These are phyloP conservation scores for Boeremia lycopersici DNA, from an alignment of 2,329 filamentous ascomycete species.

Conservation along the genomic window DNA sequence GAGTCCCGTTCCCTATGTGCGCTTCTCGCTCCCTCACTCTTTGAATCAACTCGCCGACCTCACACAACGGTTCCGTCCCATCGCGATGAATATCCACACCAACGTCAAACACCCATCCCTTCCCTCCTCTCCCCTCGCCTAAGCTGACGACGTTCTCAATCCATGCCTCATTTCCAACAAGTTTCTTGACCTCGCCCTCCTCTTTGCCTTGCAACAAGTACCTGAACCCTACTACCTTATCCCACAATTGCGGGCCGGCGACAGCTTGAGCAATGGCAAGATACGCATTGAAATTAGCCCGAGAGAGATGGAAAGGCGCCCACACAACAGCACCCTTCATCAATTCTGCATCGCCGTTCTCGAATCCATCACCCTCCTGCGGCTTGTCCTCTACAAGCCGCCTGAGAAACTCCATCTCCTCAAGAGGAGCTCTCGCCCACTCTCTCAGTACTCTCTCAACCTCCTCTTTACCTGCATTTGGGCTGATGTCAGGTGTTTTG, in stretches of 20 bases:
- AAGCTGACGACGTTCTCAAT: conserved; percentile 63
- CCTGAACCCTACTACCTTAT: conserved; percentile 76
- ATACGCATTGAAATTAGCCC: conserved; percentile 67
- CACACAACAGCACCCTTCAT: conserved; percentile 77
- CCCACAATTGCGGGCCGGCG: conserved; percentile 67
- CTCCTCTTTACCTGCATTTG: conserved; percentile 3
- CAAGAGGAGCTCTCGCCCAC: conserved; percentile 71
- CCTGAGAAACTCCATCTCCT: conserved; percentile 73
- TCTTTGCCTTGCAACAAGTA: conserved; percentile 73
- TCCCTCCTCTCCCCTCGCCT: conserved; percentile 63
- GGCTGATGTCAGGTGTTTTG: conserved; percentile 4
- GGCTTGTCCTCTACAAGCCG: conserved; percentile 68
- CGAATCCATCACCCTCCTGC: conserved; percentile 66
- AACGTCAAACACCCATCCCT: conserved; percentile 76
- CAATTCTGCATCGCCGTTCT: conserved; percentile 54
- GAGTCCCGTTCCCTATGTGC: conserved; percentile 63
- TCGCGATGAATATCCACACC: conserved; percentile 81
- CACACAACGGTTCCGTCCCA: conserved; percentile 65
- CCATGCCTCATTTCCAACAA: conserved; percentile 46
- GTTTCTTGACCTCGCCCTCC: conserved; percentile 39
- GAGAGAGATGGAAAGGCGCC: conserved; percentile 78
- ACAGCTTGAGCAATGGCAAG: conserved; percentile 64
- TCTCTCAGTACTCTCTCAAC: conserved; percentile 37
- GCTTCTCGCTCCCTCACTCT: conserved; percentile 55
- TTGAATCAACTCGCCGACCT: conserved; percentile 44